Percentiles rank a stretch among this genome's conserved stretches.
phyloP scores from a whole-genome alignment of 768 basidiomycete species.

The Strobilomyces dryophilus region DNA sequence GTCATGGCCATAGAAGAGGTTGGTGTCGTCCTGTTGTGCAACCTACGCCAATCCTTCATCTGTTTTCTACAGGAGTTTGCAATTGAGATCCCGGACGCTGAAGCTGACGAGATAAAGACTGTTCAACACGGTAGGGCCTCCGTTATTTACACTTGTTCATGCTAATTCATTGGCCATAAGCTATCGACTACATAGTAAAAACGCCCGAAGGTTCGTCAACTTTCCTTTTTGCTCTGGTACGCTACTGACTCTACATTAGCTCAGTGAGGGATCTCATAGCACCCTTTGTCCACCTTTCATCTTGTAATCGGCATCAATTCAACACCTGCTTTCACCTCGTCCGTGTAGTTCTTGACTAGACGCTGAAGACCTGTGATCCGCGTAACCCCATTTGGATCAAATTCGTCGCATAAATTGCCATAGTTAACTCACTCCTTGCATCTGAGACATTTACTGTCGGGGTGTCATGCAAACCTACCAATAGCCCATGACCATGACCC shows the following conservation, averaged over 20 bases:
- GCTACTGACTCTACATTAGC: constrained; percentile 34
- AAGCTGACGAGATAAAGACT: constrained; percentile 92
- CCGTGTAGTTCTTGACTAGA: background rate
- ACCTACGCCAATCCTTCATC: constrained; percentile 1
- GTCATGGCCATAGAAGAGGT: constrained; percentile 99
- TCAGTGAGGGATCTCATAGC: constrained; percentile 34
- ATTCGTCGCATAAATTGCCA: constrained; percentile 11
- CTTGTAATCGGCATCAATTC: constrained; percentile 20
- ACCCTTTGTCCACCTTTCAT: constrained; percentile 6
- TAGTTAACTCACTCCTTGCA: background rate
- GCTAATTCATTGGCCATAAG: constrained; percentile 36
- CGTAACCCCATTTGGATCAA: constrained; percentile 6
- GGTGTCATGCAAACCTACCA: constrained; percentile 25
- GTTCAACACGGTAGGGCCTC: constrained; percentile 80
- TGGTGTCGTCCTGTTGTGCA: constrained; percentile 4
- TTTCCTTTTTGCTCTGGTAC: constrained; percentile 5
- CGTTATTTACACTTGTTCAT: background rate
- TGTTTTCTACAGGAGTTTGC: constrained; percentile 70
- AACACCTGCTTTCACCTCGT: constrained; percentile 4
- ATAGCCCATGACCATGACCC: constrained; percentile 48
- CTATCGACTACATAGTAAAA: constrained; percentile 93
- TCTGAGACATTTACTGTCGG: constrained; percentile 19
- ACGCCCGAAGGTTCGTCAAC: constrained; percentile 72
- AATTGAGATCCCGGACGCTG: constrained; percentile 96
- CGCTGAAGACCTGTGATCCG: background rate